These are phyloP conservation scores for Eucalyptus microcorys DNA, from an alignment of 345 rosid species.

Conservation along the genomic window DNA sequence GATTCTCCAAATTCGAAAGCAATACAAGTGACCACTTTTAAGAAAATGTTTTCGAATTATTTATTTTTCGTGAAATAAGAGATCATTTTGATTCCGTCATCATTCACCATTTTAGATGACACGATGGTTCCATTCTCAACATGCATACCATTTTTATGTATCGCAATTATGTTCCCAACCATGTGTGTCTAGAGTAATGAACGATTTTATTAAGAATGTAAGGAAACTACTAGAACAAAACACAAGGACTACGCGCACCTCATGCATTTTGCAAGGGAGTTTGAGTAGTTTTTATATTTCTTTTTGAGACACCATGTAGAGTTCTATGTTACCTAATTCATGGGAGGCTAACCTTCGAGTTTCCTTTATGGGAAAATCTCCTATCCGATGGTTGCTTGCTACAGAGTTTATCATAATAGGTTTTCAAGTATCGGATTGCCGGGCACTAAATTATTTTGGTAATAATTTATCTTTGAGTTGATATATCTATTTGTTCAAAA, in stretches of 20 bases:
- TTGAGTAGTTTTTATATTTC: neutral
- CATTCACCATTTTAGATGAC: too few species aligned
- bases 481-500: too few species aligned
- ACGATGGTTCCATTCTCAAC: neutral
- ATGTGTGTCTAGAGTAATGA: neutral
- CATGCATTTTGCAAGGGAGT: neutral
- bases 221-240: neutral
- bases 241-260: neutral
- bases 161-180: neutral
- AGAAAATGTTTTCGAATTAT: too few species aligned
- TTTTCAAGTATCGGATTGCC: too few species aligned
- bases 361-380: neutral
- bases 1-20: too few species aligned
- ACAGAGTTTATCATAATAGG: too few species aligned
- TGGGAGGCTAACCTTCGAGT: neutral
- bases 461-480: too few species aligned
- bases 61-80: too few species aligned
- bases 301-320: neutral
- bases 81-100: too few species aligned
- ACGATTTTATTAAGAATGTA: neutral
- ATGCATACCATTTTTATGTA: neutral
- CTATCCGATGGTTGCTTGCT: neutral
- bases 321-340: neutral
- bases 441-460: too few species aligned
- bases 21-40: too few species aligned